phyloP scores from a whole-genome alignment of 2,329 filamentous ascomycete genomes.

The Aureobasidium sp. region DNA sequence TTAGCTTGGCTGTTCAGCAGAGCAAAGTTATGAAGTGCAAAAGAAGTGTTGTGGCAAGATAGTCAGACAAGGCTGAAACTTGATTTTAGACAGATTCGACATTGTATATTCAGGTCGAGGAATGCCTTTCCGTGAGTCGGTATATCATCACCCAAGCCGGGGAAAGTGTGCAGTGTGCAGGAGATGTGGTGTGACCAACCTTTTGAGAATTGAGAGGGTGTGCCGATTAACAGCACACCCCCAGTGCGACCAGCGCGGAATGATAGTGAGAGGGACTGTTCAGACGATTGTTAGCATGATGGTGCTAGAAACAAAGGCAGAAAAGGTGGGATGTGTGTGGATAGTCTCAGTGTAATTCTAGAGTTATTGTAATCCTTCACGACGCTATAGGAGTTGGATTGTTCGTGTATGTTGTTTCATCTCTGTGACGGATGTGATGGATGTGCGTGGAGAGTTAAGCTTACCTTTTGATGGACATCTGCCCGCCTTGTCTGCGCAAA shows the following conservation, averaged over 20 bases:
- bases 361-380: slow-evolving; percentile 46
- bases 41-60: slow-evolving; percentile 1
- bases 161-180: neutral
- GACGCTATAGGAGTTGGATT: slow-evolving; percentile 51
- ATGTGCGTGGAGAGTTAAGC: neutral
- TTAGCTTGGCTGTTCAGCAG: slow-evolving; percentile 15
- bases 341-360: slow-evolving; percentile 49
- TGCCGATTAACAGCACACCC: neutral
- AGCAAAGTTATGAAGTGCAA: slow-evolving; percentile 3
- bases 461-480: neutral
- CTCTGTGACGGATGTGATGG: slow-evolving; percentile 3
- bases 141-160: slow-evolving; percentile 47
- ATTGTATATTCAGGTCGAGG: slow-evolving; percentile 58
- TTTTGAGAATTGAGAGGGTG: slow-evolving; percentile 11
- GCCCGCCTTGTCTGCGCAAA: neutral
- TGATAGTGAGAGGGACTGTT: neutral
- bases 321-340: neutral
- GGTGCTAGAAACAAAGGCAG: neutral
- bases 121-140: slow-evolving; percentile 58
- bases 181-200: slow-evolving; percentile 8
- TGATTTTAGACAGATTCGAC: slow-evolving; percentile 54
- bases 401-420: slow-evolving; percentile 36
- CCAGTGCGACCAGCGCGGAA: neutral
- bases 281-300: slow-evolving; percentile 2
- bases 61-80: slow-evolving; percentile 66